Percentiles rank a stretch among this genome's conserved stretches.
Evolutionary conservation across 108 stramenopile species (phyloP).

Genomic region (Poteriospumella lacustris): DNA sequence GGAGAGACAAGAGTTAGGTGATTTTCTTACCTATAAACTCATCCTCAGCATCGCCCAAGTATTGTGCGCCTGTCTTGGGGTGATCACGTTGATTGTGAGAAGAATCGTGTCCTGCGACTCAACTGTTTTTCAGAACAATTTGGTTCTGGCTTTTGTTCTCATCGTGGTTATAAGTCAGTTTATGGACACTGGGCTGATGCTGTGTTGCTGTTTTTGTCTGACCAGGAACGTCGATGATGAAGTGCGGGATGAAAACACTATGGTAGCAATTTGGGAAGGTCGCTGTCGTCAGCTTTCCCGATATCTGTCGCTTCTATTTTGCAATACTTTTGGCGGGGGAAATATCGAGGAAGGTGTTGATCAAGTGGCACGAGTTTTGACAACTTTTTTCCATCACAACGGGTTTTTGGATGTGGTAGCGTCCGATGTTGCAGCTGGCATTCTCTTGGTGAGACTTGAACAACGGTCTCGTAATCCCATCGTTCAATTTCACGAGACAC

Average conservation of each 20-base stretch:
- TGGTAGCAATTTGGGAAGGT: neutral
- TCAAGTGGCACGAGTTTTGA: conserved; percentile 2
- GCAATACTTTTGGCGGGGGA: neutral
- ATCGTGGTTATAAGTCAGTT: no score
- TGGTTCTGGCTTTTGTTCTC: no score
- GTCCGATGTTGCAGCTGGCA: conserved; percentile 24
- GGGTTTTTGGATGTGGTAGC: conserved; percentile 28
- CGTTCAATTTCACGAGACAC: neutral
- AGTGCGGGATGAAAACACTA: neutral
- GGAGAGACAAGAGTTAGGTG: neutral
- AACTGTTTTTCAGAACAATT: neutral
- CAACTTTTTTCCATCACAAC: conserved; percentile 4
- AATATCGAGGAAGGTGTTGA: neutral
- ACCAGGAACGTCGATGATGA: neutral
- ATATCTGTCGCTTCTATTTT: neutral
- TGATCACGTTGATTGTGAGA: neutral
- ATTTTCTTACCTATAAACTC: neutral
- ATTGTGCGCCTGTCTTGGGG: neutral
- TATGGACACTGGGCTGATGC: neutral
- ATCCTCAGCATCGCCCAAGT: neutral
- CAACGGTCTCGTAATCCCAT: neutral
- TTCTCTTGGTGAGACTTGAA: conserved; percentile 14
- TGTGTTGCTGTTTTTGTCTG: no score
- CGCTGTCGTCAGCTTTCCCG: neutral
- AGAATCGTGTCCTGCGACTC: neutral